These are phyloP conservation scores for Phylloporus arenicola DNA, from an alignment of 768 basidiomycete species.

Conservation along the genomic window DNA sequence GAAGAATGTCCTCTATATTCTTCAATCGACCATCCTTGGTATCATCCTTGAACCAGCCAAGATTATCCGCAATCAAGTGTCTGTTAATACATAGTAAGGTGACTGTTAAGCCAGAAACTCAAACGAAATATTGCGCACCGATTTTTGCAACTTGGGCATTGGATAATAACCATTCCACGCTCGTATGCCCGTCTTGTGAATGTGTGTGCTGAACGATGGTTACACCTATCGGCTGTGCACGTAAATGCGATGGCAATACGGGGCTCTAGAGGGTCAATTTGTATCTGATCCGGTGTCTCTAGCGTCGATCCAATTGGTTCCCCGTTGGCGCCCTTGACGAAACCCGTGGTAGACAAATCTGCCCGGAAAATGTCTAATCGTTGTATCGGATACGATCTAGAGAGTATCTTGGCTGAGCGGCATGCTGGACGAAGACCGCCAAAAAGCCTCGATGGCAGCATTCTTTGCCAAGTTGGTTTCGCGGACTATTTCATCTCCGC, in stretches of 20 bases:
- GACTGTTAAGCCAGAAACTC: neutral
- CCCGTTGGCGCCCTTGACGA: neutral
- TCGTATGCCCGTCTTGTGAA: conserved; percentile 84
- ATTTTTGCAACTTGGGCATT: conserved; percentile 88
- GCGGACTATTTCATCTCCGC: conserved; percentile 10
- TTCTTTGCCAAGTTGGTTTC: conserved; percentile 10
- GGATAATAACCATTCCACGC: conserved; percentile 81
- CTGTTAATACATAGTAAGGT: conserved; percentile 30
- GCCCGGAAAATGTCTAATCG: conserved; percentile 25
- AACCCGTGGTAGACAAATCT: conserved; percentile 11
- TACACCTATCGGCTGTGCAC: conserved; percentile 72
- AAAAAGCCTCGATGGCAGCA: conserved; percentile 46
- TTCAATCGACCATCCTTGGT: conserved; percentile 66
- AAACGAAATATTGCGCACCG: conserved; percentile 44
- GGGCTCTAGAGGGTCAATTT: conserved; percentile 47
- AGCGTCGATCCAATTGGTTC: neutral
- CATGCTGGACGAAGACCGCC: conserved; percentile 41
- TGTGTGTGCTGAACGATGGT: conserved; percentile 77
- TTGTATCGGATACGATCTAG: conserved; percentile 33
- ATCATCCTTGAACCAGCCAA: conserved; percentile 88
- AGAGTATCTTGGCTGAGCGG: conserved; percentile 35
- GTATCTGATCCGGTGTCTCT: conserved; percentile 6
- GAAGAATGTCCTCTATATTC: conserved; percentile 81
- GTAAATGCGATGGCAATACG: conserved; percentile 77
- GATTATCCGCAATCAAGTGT: conserved; percentile 83